phyloP scores from a whole-genome alignment of 2,329 filamentous ascomycete species.

The Aspergillus neoniger region DNA sequence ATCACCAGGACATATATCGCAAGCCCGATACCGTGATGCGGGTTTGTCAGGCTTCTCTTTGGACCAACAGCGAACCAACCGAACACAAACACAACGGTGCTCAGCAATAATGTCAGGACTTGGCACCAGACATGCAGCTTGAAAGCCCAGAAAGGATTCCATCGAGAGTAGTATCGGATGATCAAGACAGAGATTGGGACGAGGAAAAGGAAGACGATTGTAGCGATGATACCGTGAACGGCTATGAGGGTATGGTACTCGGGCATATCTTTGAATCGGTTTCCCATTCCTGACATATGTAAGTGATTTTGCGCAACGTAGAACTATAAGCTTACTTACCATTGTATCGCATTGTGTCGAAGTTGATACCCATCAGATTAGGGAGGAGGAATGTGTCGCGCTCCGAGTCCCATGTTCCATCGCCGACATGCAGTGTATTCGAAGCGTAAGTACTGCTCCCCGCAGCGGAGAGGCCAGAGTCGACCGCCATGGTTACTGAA shows the following conservation, averaged over 20 bases:
- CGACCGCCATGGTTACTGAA: conserved; percentile 31
- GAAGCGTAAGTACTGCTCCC: conserved; percentile 65
- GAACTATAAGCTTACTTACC: conserved; percentile 44
- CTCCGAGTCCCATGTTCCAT: conserved; percentile 66
- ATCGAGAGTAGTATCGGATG: conserved; percentile 61
- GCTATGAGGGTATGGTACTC: conserved; percentile 61
- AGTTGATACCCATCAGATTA: conserved; percentile 65
- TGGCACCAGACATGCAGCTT: conserved; percentile 66
- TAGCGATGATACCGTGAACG: conserved; percentile 62
- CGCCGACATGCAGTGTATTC: conserved; percentile 63
- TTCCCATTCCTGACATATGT: conserved; percentile 61
- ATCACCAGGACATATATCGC: conserved; percentile 64
- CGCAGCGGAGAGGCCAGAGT: conserved; percentile 53
- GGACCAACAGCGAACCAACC: conserved; percentile 67
- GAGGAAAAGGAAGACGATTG: conserved; percentile 62
- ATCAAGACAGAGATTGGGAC: conserved; percentile 62
- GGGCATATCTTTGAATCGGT: conserved; percentile 61
- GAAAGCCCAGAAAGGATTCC: conserved; percentile 56
- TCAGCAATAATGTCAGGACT: conserved; percentile 60
- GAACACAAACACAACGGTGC: conserved; percentile 63
- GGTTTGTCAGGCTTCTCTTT: conserved; percentile 62
- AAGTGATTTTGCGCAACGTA: conserved; percentile 1
- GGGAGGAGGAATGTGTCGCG: conserved; percentile 66
- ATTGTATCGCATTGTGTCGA: conserved; percentile 68
- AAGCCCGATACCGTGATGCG: conserved; percentile 67